Percentiles rank a stretch among this genome's conserved stretches.
phyloP scores from a whole-genome alignment of 1,284 basidiomycete species.

The Apiotrichum siamense region DNA sequence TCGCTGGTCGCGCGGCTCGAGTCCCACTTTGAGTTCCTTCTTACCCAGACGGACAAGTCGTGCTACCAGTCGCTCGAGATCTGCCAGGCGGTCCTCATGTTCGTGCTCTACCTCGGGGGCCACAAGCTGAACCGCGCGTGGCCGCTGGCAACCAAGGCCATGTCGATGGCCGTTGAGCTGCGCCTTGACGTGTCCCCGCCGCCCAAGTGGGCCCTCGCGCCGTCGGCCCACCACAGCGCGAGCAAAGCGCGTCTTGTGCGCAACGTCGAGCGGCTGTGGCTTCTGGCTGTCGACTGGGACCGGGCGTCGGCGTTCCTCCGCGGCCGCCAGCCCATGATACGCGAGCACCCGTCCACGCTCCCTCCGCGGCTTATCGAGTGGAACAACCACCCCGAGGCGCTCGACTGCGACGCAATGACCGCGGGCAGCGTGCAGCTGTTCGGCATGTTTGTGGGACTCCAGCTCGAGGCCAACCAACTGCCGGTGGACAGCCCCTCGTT shows the following conservation, averaged over 20 bases:
- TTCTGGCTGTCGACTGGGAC: slow-evolving; percentile 16
- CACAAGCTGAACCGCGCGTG: slow-evolving; percentile 4
- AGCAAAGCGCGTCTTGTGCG: neutral
- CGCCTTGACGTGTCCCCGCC: slow-evolving; percentile 13
- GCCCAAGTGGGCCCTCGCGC: slow-evolving; percentile 6
- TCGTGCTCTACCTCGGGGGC: neutral
- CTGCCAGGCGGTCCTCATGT: slow-evolving; percentile 15
- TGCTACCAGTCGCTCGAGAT: slow-evolving; percentile 19
- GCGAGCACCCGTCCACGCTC: slow-evolving; percentile 2
- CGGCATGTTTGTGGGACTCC: neutral
- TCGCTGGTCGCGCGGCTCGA: slow-evolving; percentile 15
- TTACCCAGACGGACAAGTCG: slow-evolving; percentile 2
- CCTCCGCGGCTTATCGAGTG: neutral
- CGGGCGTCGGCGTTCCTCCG: slow-evolving; percentile 14
- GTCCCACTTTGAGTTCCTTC: slow-evolving; percentile 16
- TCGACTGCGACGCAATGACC: neutral
- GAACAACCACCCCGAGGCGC: neutral
- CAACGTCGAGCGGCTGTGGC: slow-evolving; percentile 15
- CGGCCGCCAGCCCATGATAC: slow-evolving; percentile 8
- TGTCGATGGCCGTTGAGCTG: slow-evolving; percentile 15
- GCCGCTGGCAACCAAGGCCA: slow-evolving; percentile 4
- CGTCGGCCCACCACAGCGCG: slow-evolving; percentile 1
- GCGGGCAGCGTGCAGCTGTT: neutral
- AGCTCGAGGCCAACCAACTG: neutral
- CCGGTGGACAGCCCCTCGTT: neutral